phyloP scores from a whole-genome alignment of 2,329 filamentous ascomycete species.

The Endoconidiophora polonica region DNA sequence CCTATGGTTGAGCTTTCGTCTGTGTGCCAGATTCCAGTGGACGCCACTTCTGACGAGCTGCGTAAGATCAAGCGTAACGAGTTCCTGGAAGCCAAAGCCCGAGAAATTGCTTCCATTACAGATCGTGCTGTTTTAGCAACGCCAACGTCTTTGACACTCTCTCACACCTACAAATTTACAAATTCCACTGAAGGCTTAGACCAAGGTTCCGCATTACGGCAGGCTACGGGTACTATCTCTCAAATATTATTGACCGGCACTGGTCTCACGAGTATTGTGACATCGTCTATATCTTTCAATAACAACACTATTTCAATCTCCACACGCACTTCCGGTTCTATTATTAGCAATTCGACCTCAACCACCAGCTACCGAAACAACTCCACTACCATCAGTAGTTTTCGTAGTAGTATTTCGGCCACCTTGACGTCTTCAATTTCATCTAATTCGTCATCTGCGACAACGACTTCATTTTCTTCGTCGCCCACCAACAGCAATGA shows the following conservation, averaged over 20 bases:
- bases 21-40: constrained; percentile 19
- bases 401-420: constrained; percentile 1
- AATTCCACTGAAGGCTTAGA: not conserved
- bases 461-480: not conserved
- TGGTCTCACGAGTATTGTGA: too few relatives aligned
- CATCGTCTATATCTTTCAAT: too few relatives aligned
- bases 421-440: not conserved
- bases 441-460: not conserved
- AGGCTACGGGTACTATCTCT: too few relatives aligned
- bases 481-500: not conserved
- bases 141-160: not conserved
- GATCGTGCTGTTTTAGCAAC: not conserved
- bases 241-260: too few relatives aligned
- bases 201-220: too few relatives aligned
- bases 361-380: not conserved
- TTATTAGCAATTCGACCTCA: not conserved
- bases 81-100: constrained; percentile 1
- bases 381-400: not conserved
- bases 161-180: not conserved
- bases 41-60: constrained; percentile 14
- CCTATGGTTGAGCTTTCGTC: constrained; percentile 27
- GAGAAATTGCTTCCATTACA: not conserved
- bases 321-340: too few relatives aligned
- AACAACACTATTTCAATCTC: too few relatives aligned
- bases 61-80: constrained; percentile 18